phyloP scores from a whole-genome alignment of 148 eudicot genomes.

The Cornus suecica region DNA sequence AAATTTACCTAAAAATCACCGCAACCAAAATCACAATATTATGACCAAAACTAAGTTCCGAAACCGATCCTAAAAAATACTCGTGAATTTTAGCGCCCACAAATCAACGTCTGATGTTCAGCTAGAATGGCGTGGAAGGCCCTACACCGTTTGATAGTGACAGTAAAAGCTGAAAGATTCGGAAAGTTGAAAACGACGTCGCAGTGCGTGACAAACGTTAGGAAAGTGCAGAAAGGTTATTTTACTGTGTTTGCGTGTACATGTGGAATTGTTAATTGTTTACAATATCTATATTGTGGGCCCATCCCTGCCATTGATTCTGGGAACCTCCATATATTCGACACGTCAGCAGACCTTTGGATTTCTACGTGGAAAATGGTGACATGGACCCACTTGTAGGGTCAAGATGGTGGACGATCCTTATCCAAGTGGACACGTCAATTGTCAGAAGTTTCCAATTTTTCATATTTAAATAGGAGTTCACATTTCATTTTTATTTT shows the following conservation, averaged over 20 bases:
- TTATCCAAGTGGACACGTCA: not conserved
- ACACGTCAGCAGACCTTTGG: not conserved
- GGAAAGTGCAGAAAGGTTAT: not conserved
- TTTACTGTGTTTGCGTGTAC: not conserved
- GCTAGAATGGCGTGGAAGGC: slow-evolving; percentile 20
- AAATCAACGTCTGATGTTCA: not conserved
- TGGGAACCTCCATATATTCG: not conserved
- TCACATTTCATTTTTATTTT: no score
- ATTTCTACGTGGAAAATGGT: no score
- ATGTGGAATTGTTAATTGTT: not conserved
- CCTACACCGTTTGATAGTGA: slow-evolving; percentile 13
- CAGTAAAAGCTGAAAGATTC: not conserved
- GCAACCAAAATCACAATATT: no score
- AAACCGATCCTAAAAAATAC: no score
- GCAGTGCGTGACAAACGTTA: not conserved
- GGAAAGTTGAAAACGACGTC: slow-evolving; percentile 6
- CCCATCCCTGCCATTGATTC: not conserved
- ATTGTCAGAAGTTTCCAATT: no score
- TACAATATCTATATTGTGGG: not conserved
- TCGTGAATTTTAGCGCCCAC: not conserved
- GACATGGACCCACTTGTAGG: not conserved
- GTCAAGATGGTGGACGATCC: not conserved
- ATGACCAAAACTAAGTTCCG: no score
- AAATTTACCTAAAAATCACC: no score
- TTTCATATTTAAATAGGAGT: no score